These are phyloP conservation scores for Cynanchum wilfordii DNA, from an alignment of 257 asterid species.

Conservation along the genomic window DNA sequence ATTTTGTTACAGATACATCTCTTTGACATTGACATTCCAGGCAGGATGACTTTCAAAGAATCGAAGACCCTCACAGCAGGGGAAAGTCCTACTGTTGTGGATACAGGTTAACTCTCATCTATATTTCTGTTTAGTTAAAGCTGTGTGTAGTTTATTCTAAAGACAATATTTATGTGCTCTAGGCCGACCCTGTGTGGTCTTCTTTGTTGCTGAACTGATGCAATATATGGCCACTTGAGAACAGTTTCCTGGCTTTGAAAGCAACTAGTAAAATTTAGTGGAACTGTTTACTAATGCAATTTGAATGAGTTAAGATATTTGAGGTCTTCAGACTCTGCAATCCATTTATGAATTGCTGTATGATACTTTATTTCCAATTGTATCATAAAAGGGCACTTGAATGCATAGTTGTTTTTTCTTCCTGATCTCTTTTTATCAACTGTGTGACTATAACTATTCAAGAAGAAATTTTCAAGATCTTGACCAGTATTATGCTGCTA, in stretches of 20 bases:
- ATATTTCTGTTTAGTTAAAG: background rate
- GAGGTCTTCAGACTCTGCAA: background rate
- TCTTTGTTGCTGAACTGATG: background rate
- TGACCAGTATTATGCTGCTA: background rate
- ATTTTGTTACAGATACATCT: slow-evolving; percentile 63
- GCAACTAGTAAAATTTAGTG: background rate
- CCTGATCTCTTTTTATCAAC: background rate
- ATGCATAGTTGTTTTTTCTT: background rate
- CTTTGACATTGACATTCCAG: slow-evolving; percentile 85
- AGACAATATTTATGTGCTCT: slow-evolving; percentile 1
- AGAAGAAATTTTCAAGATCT: background rate
- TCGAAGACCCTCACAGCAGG: slow-evolving; percentile 84
- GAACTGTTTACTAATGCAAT: background rate
- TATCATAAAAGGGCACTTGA: background rate
- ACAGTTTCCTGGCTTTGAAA: background rate
- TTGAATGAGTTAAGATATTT: background rate
- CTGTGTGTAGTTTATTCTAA: slow-evolving; percentile 12
- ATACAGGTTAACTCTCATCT: slow-evolving; percentile 48
- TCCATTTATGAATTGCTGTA: background rate
- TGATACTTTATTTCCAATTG: background rate
- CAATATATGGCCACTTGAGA: background rate
- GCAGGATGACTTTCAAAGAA: slow-evolving; percentile 71
- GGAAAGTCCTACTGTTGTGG: slow-evolving; percentile 75
- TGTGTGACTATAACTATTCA: background rate
- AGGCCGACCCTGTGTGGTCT: background rate